Evolutionary conservation across 768 basidiomycete genomes (phyloP), one percentile per base, ranked within the genome.

Genomic region (Serendipita sp.): DNA sequence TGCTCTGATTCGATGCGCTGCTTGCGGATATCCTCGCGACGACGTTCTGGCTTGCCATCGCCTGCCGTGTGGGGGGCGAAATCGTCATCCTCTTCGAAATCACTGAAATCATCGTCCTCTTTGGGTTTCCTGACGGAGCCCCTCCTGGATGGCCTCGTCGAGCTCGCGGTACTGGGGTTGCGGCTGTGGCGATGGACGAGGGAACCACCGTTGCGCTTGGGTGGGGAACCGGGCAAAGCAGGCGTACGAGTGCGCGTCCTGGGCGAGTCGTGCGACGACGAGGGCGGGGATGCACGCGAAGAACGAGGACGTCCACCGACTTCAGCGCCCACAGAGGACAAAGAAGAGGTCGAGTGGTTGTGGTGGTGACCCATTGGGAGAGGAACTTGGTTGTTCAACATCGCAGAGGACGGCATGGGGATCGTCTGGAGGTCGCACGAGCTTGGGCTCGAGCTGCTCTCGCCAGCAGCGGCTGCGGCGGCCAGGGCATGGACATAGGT

Each of bases 1-100:
- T 94, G 88, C 78, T 92, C 90, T 29, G 89, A 91, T 79, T 92
- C 90, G 77, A 92, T 92, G 75, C 90, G 88, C 77, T 91, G 89
- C 72, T 84, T 84, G 72, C 90, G 88, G 70, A 92, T 88, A 64
- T 88, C 88, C 78, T 92, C 90, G 72, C 90, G 87, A 74, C 89
- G 88, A 52, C 81, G 80, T 68, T 45, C 50, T 58, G 64, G 64
- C 33, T 65, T 62, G 31, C 44, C 46, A 18, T 48, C 33, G 36
- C 40, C 34, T 3, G 13, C 33, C 27, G 45, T 50, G 16, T n/a
- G 33, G 33, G 36, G n/a, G n/a, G 50, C 5, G 44, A 58, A 36
- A 55, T 60, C 55, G 10, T 60, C 55, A 31, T 60, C 55, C 33
- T 60, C 55, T n/a, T 60, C 55, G 34, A 60, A 60, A 29, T 60